A percentile compares a stretch with the other conserved stretches of the same genome.
phyloP scores from a whole-genome alignment of 176 grass and related monocot genomes.

The Areca catechu region DNA sequence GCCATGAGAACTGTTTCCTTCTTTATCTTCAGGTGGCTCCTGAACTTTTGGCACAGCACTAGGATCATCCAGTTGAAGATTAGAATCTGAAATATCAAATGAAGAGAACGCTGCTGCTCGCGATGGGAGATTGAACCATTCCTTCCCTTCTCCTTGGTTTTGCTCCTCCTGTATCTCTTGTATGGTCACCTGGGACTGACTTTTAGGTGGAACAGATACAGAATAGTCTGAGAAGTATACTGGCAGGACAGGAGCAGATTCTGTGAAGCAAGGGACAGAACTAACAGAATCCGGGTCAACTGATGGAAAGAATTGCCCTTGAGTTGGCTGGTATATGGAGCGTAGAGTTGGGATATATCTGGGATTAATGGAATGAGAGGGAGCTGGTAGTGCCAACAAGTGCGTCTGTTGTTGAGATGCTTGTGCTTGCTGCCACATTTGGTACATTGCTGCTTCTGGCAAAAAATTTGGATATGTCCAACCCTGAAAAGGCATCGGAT shows the following conservation, averaged over 20 bases:
- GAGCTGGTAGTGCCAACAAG: slow-evolving; percentile 17
- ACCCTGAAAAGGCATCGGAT: slow-evolving; percentile 27
- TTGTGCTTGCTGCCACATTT: slow-evolving; percentile 49
- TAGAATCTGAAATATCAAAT: slow-evolving; percentile 15
- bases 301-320: slow-evolving; percentile 20
- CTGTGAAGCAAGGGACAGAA: slow-evolving; percentile 29
- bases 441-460: slow-evolving; percentile 47
- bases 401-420: slow-evolving; percentile 24
- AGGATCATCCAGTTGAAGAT: slow-evolving; percentile 4
- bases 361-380: slow-evolving; percentile 14
- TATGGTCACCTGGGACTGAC: slow-evolving; percentile 11
- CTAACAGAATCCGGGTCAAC: slow-evolving; percentile 22
- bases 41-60: slow-evolving; percentile 2
- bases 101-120: slow-evolving; percentile 18
- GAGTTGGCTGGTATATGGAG: slow-evolving; percentile 34
- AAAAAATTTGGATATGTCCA: slow-evolving; percentile 33
- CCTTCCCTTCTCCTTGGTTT: slow-evolving; percentile 10
- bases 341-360: slow-evolving; percentile 32
- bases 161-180: slow-evolving; percentile 20
- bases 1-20: slow-evolving; percentile 6
- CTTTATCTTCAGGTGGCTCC: slow-evolving; percentile 4
- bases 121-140: slow-evolving; percentile 17
- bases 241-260: slow-evolving; percentile 23
- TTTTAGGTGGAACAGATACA: slow-evolving; percentile 27
- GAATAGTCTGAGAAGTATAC: slow-evolving; percentile 30